These are phyloP conservation scores for Clarireedia paspali DNA, from an alignment of 2,329 filamentous ascomycete species.

Conservation along the genomic window DNA sequence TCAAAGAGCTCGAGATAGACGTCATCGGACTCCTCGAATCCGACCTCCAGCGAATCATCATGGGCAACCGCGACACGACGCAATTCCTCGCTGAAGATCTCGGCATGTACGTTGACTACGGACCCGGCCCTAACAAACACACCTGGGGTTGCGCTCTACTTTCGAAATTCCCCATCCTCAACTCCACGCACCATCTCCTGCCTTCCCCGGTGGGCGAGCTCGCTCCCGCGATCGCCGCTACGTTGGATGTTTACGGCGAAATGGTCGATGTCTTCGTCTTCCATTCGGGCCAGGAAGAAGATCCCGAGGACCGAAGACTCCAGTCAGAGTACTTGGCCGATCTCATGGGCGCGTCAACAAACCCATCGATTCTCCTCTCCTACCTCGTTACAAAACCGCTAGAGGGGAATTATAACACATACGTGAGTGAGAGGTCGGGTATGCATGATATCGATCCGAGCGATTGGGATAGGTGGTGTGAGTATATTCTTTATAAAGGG, in stretches of 20 bases:
- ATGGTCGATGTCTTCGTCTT: conserved; percentile 93
- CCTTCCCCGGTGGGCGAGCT: conserved; percentile 91
- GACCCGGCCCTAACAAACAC: conserved; percentile 96
- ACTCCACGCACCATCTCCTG: conserved; percentile 91
- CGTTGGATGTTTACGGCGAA: conserved; percentile 84
- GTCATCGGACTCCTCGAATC: conserved; percentile 91
- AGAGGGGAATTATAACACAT: conserved; percentile 94
- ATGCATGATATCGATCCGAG: conserved; percentile 92
- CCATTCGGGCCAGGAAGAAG: conserved; percentile 97
- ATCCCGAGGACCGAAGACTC: conserved; percentile 80
- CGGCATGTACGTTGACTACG: conserved; percentile 98
- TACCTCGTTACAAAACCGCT: conserved; percentile 89
- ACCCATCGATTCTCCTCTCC: conserved; percentile 77
- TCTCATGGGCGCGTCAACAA: conserved; percentile 74
- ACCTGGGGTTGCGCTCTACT: conserved; percentile 92
- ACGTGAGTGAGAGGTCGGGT: conserved; percentile 75
- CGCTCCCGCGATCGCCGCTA: conserved; percentile 94
- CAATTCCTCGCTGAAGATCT: conserved; percentile 93
- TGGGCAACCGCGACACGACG: conserved; percentile 95
- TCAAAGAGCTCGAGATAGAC: conserved; percentile 93
- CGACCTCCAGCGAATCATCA: conserved; percentile 95
- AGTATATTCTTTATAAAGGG: conserved; percentile 95
- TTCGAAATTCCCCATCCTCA: conserved; percentile 95
- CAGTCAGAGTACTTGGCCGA: conserved; percentile 81
- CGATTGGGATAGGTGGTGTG: conserved; percentile 98